Conservation (phyloP, 2,329 filamentous ascomycete genomes). For the Nemania abortiva region DNA sequence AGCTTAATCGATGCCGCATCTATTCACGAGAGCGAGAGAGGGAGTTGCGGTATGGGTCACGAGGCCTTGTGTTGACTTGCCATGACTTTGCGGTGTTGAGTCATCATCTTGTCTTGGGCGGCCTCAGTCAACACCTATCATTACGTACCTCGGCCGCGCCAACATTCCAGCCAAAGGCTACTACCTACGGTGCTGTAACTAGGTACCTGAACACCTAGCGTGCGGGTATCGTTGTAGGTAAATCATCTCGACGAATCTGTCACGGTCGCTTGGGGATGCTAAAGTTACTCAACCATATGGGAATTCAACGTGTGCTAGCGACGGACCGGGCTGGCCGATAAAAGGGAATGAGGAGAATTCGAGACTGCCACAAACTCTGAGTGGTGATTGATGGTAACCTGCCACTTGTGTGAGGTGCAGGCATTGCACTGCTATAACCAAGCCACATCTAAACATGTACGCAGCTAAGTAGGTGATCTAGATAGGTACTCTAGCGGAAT, state of each 20-base stretch:
- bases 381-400: conserved; percentile 21
- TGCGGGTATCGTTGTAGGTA: conserved; percentile 1
- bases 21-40: conserved; percentile 8
- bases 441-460: neutral
- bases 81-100: conserved; percentile 26
- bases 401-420: conserved; percentile 1
- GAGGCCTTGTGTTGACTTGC: conserved; percentile 20
- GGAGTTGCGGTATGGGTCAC: conserved; percentile 8
- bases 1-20: neutral
- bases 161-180: conserved; percentile 1
- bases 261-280: neutral
- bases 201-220: neutral
- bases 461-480: neutral
- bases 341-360: neutral
- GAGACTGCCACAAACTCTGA: neutral
- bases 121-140: conserved; percentile 17
- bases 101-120: conserved; percentile 26
- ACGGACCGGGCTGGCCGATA: conserved; percentile 31
- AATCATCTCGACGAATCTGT: neutral
- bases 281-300: neutral
- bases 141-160: conserved; percentile 1
- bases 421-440: conserved; percentile 6
- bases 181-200: too few species aligned
- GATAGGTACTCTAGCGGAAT: too few species aligned
- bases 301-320: neutral